These are phyloP conservation scores for Gilbertella persicaria DNA, from an alignment of 371 early-diverging fungal genomes.

Conservation along the genomic window DNA sequence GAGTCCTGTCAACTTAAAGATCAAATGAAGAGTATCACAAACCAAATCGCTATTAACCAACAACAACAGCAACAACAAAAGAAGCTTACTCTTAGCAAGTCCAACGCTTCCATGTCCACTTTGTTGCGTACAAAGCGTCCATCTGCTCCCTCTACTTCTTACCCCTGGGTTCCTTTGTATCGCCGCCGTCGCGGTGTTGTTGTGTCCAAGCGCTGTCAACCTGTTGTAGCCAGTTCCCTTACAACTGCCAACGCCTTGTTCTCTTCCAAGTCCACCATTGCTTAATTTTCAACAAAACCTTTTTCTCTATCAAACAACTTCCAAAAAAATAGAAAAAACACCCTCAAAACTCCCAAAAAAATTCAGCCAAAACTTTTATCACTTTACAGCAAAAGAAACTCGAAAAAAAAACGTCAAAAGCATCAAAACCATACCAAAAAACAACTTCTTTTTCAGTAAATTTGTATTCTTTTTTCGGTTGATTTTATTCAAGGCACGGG, in stretches of 20 bases:
- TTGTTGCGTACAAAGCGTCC: constrained; percentile 25
- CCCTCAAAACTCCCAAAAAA: constrained; percentile 2
- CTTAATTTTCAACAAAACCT: constrained; percentile 6
- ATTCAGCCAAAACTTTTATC: constrained; percentile 2
- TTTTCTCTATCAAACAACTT: constrained; percentile 2
- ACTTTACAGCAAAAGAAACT: constrained; percentile 6
- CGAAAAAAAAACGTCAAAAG: constrained; percentile 14
- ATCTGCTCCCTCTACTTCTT: constrained; percentile 27
- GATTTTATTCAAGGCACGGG: constrained; percentile 24
- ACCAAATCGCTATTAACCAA: constrained; percentile 22
- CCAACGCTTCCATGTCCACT: constrained; percentile 3
- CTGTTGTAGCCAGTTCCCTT: constrained; percentile 34
- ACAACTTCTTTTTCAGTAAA: background rate
- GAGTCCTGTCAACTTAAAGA: constrained; percentile 35
- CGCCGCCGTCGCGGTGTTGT: constrained; percentile 35
- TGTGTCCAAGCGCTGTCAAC: constrained; percentile 38
- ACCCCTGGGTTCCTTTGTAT: constrained; percentile 38
- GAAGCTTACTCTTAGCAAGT: constrained; percentile 12
- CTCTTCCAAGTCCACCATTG: constrained; percentile 14
- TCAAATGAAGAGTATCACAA: constrained; percentile 35
- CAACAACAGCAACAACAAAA: constrained; percentile 18
- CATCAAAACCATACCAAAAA: constrained; percentile 4
- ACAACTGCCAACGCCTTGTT: constrained; percentile 32
- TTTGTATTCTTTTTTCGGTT: constrained; percentile 5
- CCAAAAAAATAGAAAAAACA: constrained; percentile 14